phyloP scores from a whole-genome alignment of 2,329 filamentous ascomycete species.

The Xylaria sp. region DNA sequence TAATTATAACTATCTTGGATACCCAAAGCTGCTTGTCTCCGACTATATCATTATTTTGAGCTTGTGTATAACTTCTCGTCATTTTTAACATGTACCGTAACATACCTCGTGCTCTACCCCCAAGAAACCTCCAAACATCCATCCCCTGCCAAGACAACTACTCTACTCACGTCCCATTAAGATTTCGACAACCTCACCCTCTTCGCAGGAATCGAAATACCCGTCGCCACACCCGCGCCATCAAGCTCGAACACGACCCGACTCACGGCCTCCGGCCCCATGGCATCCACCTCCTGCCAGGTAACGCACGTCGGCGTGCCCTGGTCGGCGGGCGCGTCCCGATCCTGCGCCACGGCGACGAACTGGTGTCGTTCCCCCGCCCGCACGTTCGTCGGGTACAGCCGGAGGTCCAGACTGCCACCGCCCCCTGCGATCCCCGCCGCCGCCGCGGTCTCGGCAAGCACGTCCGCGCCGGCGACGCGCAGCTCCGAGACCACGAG shows the following conservation, averaged over 20 bases:
- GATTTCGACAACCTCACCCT: background rate
- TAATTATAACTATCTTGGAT: too few relatives aligned
- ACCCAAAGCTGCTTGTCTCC: too few relatives aligned
- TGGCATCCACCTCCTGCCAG: constrained; percentile 21
- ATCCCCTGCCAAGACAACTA: background rate
- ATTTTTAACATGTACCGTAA: too few relatives aligned
- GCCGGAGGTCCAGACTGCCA: constrained; percentile 34
- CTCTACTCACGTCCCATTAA: background rate
- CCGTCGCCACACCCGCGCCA: background rate
- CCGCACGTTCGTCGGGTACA: constrained; percentile 38
- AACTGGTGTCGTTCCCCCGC: constrained; percentile 30
- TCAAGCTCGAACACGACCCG: background rate
- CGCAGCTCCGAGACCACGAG: constrained; percentile 29
- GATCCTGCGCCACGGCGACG: constrained; percentile 37
- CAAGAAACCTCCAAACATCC: too few relatives aligned
- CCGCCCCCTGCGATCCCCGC: constrained; percentile 22
- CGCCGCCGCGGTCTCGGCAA: constrained; percentile 19
- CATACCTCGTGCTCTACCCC: too few relatives aligned
- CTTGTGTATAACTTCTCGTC: too few relatives aligned
- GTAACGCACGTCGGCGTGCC: constrained; percentile 41
- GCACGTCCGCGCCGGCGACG: constrained; percentile 22
- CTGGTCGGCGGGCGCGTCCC: constrained; percentile 33
- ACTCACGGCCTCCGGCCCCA: background rate
- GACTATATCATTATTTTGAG: too few relatives aligned
- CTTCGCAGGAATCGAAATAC: background rate